phyloP scores from a whole-genome alignment of 2,329 filamentous ascomycete species.

The Cordyceps pruinosa region DNA sequence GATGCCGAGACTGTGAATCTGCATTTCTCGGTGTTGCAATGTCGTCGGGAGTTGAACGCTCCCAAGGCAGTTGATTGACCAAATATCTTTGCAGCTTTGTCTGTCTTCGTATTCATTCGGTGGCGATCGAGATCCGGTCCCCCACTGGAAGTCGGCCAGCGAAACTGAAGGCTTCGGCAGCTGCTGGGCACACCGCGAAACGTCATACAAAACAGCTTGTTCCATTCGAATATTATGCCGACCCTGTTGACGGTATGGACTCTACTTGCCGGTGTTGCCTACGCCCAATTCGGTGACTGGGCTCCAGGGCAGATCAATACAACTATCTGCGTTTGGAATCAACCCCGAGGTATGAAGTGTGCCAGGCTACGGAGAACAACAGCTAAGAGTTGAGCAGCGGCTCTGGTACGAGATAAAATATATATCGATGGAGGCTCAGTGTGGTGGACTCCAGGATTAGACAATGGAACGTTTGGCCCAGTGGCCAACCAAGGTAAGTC shows the following conservation, averaged over 20 bases:
- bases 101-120: no score
- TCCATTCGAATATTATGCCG: neutral
- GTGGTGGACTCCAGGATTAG: conserved; percentile 44
- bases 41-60: neutral
- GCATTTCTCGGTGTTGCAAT: neutral
- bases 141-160: no score
- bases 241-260: neutral
- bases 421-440: conserved; percentile 59
- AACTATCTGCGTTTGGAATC: conserved; percentile 53
- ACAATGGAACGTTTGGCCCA: conserved; percentile 32
- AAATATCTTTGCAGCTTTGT: no score
- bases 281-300: conserved; percentile 43
- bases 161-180: no score
- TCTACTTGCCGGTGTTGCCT: neutral
- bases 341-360: conserved; percentile 38
- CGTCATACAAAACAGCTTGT: no score
- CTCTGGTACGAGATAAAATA: conserved; percentile 52
- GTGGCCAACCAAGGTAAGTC: conserved; percentile 33
- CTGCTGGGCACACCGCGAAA: no score
- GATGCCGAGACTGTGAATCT: neutral
- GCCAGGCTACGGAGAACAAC: neutral
- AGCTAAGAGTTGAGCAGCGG: conserved; percentile 32
- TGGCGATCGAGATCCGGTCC: no score
- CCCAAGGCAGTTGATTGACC: neutral
- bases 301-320: conserved; percentile 44